These are phyloP conservation scores for Vitis riparia DNA, from an alignment of 164 flowering plant species.

Conservation along the genomic window DNA sequence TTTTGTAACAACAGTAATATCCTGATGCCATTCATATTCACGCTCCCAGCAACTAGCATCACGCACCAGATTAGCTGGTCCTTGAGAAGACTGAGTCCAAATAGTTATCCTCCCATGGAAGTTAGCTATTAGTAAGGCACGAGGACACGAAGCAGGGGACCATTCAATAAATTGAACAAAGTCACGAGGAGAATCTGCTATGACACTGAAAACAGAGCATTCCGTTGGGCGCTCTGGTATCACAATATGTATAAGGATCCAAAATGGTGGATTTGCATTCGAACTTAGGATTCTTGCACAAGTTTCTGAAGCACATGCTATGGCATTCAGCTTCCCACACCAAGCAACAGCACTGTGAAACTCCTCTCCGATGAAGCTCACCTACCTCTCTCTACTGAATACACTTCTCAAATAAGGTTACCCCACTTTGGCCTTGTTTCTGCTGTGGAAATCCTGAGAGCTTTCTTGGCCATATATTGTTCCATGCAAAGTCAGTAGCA, in stretches of 20 bases:
- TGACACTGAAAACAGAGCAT: slow-evolving; percentile 86
- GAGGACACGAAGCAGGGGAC: slow-evolving; percentile 95
- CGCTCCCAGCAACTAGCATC: slow-evolving; percentile 95
- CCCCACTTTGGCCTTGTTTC: too few species aligned
- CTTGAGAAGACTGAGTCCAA: slow-evolving; percentile 96
- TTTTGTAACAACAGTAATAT: slow-evolving; percentile 94
- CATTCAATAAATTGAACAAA: slow-evolving; percentile 98
- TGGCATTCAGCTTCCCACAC: slow-evolving; percentile 90
- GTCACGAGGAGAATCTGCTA: slow-evolving; percentile 96
- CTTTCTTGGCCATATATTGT: too few species aligned
- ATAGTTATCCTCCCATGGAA: slow-evolving; percentile 94
- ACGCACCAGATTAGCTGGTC: slow-evolving; percentile 77
- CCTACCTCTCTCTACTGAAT: too few species aligned
- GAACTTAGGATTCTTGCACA: slow-evolving; percentile 99
- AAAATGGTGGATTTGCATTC: slow-evolving; percentile 87
- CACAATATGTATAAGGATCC: slow-evolving; percentile 97
- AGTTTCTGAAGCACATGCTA: slow-evolving; percentile 98
- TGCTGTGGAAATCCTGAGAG: too few species aligned
- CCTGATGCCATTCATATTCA: slow-evolving; percentile 98
- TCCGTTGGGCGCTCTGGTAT: slow-evolving; percentile 98
- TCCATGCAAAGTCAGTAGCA: too few species aligned
- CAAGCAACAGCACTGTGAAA: slow-evolving; percentile 83
- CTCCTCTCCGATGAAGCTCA: too few species aligned
- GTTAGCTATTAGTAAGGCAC: slow-evolving; percentile 87
- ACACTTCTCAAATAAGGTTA: too few species aligned